Evolutionary conservation across 2,329 filamentous ascomycete species (phyloP).

Genomic region (Alternaria arborescens): DNA sequence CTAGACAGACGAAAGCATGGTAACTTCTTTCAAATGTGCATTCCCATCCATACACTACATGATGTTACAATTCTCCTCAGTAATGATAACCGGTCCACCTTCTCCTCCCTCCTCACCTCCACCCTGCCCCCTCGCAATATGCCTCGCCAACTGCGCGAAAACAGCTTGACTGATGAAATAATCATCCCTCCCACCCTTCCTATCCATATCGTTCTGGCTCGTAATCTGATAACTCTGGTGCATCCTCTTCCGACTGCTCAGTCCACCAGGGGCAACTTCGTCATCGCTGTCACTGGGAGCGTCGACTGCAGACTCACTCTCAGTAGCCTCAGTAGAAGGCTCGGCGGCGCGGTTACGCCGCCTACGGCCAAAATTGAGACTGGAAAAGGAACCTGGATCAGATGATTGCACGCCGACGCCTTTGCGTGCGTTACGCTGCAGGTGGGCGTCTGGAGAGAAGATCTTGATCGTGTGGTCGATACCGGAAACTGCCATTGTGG

Average conservation of each 20-base stretch:
- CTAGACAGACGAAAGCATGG: not conserved
- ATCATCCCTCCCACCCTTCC: constrained; percentile 66
- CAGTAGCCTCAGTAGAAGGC: not conserved
- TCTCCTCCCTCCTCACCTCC: constrained; percentile 34
- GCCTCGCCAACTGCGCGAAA: constrained; percentile 49
- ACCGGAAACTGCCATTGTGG: constrained; percentile 70
- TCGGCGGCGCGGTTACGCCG: constrained; percentile 21
- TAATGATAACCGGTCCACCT: constrained; percentile 37
- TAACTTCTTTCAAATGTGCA: not conserved
- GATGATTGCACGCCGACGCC: constrained; percentile 66
- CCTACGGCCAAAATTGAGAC: constrained; percentile 41
- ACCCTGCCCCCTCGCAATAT: constrained; percentile 38
- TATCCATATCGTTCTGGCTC: constrained; percentile 68
- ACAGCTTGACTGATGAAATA: constrained; percentile 61
- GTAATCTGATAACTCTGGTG: constrained; percentile 69
- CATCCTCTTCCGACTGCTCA: constrained; percentile 66
- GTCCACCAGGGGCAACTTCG: constrained; percentile 55
- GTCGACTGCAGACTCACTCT: constrained; percentile 12
- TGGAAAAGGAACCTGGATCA: constrained; percentile 54
- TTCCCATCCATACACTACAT: constrained; percentile 26
- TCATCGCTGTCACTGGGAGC: constrained; percentile 44
- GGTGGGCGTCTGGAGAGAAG: constrained; percentile 68
- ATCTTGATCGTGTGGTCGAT: constrained; percentile 76
- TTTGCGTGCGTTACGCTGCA: constrained; percentile 64
- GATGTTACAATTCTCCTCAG: constrained; percentile 43